Evolutionary conservation across 176 grass and related monocot species (phyloP), one percentile per base, ranked within the genome.

Genomic region (Juncus inflexus): DNA sequence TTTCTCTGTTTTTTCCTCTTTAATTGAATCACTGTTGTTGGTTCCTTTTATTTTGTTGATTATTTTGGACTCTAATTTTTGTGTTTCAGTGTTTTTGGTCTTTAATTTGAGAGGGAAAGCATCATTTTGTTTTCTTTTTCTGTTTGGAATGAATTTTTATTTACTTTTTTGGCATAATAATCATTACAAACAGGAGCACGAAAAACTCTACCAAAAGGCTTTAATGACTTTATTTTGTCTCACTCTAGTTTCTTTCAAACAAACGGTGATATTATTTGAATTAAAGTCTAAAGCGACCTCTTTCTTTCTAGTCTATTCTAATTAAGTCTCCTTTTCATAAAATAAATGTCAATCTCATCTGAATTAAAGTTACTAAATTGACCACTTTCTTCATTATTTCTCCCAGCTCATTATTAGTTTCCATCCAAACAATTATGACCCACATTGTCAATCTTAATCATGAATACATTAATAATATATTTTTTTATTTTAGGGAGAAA

Each of bases 401-500:
- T 47, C 43, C 43, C 43, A 47, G 56, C 13, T 60, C 76, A 3
- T 3, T 37, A 43, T 50, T 55, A 40, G 0, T 9, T 35, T 9
- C 56, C 70, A 59, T 76, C 63, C 57, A 15, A 72, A 13, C 40
- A 50, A 55, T 66, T 13, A 15, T 78, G 9, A 12, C 14, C 66
- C 70, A 43, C 5, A 41, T 10, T 73, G 43, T 72, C 58, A 50
- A 49, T 54, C 42, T 76, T 61, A 66, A 63, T 69, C 69, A 55
- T 74, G 9, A 43, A 12, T 62, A 54, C 39, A 4, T 67, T 35
- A 52, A 52, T 55, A 42, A 37, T 13, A 40, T 3, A 11, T 12
- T 84, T 63, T 63, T 15, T 39, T 55, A 39, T 43, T 78, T 59
- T 64, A 99, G 95, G 95, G 40, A 90, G 85, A 62, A 94, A 87